Conservation (phyloP, 148 eudicot genomes). For the Chenopodium quinoa region DNA sequence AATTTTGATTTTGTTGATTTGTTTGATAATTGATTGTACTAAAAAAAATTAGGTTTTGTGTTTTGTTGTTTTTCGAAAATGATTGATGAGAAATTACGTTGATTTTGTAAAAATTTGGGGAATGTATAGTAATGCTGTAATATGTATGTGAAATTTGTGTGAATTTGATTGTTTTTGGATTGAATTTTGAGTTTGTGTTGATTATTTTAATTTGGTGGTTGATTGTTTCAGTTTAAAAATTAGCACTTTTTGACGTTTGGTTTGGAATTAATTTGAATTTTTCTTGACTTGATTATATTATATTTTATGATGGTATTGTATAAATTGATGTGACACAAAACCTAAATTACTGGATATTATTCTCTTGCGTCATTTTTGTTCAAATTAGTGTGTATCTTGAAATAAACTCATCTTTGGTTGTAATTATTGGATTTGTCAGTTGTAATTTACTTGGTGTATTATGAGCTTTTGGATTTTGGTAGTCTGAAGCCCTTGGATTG, state of each 20-base stretch:
- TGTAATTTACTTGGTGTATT: neutral
- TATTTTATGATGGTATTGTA: too few species aligned
- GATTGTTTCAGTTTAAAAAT: neutral
- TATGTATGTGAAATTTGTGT: neutral
- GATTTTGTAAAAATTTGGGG: neutral
- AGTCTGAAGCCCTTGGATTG: neutral
- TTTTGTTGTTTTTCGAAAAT: neutral
- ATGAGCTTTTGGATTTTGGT: neutral
- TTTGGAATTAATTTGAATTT: neutral
- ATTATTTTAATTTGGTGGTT: neutral
- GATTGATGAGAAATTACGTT: neutral
- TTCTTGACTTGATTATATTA: neutral
- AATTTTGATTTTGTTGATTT: neutral
- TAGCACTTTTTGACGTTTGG: neutral
- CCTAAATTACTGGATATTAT: too few species aligned
- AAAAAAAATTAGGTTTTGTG: conserved; percentile 8
- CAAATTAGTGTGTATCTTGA: too few species aligned
- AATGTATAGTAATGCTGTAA: neutral
- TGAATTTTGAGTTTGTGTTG: neutral
- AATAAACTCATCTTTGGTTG: neutral
- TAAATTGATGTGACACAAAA: too few species aligned
- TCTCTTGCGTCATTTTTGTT: too few species aligned
- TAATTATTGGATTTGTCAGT: neutral
- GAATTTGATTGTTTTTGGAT: neutral
- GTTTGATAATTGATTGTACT: neutral